Evolutionary conservation across 257 asterid genomes (phyloP).

Genomic region (Salvia rosmarinus): DNA sequence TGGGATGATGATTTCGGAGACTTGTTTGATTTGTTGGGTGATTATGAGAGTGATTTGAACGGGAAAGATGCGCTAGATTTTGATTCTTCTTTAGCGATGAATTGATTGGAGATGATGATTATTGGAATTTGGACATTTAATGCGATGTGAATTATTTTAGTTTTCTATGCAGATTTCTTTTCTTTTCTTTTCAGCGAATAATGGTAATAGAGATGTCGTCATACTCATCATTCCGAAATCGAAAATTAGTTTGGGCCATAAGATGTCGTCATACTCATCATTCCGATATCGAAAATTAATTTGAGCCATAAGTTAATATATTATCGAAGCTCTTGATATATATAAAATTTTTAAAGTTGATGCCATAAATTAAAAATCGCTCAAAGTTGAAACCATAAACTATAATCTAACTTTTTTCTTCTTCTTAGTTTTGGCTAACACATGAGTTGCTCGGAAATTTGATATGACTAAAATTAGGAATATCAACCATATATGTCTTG

Average conservation of each 20-base stretch:
- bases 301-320: too few species aligned
- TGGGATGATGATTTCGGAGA: constrained; percentile 51
- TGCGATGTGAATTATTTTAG: not conserved
- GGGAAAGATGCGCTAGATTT: not conserved
- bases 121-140: constrained; percentile 9
- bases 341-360: too few species aligned
- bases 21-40: constrained; percentile 29
- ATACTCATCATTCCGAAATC: too few species aligned
- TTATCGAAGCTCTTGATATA: too few species aligned
- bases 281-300: too few species aligned
- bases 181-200: not conserved
- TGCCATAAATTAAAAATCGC: too few species aligned
- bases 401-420: too few species aligned
- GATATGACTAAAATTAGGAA: constrained; percentile 22
- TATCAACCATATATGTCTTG: not conserved
- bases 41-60: not conserved
- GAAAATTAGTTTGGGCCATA: too few species aligned
- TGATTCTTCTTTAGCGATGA: constrained; percentile 15
- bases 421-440: not conserved
- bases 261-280: too few species aligned
- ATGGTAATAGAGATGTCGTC: not conserved
- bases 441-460: constrained; percentile 33
- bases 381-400: too few species aligned
- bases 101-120: constrained; percentile 9
- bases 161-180: not conserved